Conservation (phyloP, 441 rosid genomes). For the Breynia disticha region DNA sequence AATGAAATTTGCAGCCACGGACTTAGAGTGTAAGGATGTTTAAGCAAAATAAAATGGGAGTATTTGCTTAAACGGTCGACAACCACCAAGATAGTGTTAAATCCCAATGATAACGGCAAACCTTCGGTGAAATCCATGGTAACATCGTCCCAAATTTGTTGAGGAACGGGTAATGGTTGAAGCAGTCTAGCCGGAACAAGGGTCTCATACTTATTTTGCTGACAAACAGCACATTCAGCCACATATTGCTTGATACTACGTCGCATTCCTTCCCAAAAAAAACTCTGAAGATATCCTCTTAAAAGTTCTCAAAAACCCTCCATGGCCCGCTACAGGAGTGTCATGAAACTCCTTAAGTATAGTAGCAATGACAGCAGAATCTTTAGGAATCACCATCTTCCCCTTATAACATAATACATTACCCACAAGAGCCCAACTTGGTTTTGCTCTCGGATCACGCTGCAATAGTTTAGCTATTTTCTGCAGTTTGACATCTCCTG, state of each 20-base stretch:
- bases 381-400: too few relatives aligned
- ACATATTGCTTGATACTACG: background rate
- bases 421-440: too few relatives aligned
- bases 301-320: background rate
- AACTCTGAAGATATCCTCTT: background rate
- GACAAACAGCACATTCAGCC: background rate
- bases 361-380: too few relatives aligned
- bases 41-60: background rate
- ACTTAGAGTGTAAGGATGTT: background rate
- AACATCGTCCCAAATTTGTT: background rate
- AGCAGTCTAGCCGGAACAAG: background rate
- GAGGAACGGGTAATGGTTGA: background rate
- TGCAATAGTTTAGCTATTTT: too few relatives aligned
- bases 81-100: background rate
- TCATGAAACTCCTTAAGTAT: too few relatives aligned
- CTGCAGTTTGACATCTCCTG: too few relatives aligned
- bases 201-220: background rate
- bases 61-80: background rate
- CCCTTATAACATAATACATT: too few relatives aligned
- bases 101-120: background rate
- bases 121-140: background rate
- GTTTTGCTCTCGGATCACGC: too few relatives aligned
- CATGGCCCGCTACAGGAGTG: too few relatives aligned
- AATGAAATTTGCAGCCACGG: background rate
- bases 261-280: background rate